Percentiles rank a stretch among this genome's conserved stretches.
phyloP scores from a whole-genome alignment of 2,329 filamentous ascomycete species.

The Magnaporthales sp. region DNA sequence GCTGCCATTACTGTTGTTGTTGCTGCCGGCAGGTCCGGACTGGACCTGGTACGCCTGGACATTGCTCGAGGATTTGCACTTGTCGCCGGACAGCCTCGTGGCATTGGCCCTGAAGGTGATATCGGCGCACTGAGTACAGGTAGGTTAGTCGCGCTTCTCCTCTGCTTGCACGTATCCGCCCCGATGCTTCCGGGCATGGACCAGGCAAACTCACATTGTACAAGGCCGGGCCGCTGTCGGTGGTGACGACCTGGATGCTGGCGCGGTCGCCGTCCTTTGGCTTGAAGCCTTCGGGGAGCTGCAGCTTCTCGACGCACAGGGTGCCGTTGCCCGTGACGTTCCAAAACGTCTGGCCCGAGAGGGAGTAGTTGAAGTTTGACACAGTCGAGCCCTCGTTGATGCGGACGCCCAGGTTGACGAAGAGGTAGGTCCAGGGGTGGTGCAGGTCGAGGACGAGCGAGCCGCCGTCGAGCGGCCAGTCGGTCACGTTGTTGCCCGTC shows the following conservation, averaged over 20 bases:
- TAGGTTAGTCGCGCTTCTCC: no score
- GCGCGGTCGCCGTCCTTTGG: slow-evolving; percentile 53
- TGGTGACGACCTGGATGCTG: slow-evolving; percentile 61
- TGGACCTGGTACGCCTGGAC: slow-evolving; percentile 30
- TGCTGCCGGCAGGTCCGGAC: slow-evolving; percentile 17
- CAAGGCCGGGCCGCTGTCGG: slow-evolving; percentile 49
- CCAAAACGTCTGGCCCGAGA: slow-evolving; percentile 46
- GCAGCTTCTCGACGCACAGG: slow-evolving; percentile 56
- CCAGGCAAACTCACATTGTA: slow-evolving; percentile 52
- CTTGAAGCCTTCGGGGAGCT: slow-evolving; percentile 39
- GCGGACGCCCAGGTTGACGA: slow-evolving; percentile 40
- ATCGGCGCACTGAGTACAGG: slow-evolving; percentile 48
- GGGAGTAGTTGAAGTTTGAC: slow-evolving; percentile 60
- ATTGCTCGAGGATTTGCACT: slow-evolving; percentile 51
- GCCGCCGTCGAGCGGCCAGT: slow-evolving; percentile 44
- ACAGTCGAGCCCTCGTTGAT: slow-evolving; percentile 30
- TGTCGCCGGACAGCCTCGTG: slow-evolving; percentile 31
- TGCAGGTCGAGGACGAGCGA: slow-evolving; percentile 38
- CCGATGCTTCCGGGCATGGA: no score
- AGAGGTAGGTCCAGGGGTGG: slow-evolving; percentile 43
- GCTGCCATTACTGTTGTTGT: slow-evolving; percentile 5
- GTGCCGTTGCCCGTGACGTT: slow-evolving; percentile 51
- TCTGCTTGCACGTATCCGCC: no score
- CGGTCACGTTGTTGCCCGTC: slow-evolving; percentile 33
- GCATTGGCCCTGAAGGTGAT: slow-evolving; percentile 53